phyloP scores from a whole-genome alignment of 257 asterid genomes.

The Scutellaria baicalensis region DNA sequence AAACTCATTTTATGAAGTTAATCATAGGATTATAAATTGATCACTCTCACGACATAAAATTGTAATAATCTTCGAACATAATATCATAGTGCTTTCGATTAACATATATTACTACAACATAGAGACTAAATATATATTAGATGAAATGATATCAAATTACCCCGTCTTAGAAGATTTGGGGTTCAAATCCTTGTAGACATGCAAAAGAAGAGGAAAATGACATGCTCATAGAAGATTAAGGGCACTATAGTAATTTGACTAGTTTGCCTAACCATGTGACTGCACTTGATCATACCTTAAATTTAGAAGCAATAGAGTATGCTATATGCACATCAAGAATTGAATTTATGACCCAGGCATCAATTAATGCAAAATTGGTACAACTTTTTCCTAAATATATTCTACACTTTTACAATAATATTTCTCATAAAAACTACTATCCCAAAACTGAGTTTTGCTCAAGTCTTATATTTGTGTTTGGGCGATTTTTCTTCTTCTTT shows the following conservation, averaged over 20 bases:
- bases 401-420: not conserved
- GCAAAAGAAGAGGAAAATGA: no score
- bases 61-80: no score
- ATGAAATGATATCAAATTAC: no score
- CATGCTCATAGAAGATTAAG: not conserved
- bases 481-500: no score
- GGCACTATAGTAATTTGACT: not conserved
- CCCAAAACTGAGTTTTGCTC: not conserved
- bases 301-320: not conserved
- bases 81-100: no score
- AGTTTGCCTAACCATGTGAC: not conserved
- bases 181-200: no score
- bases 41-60: no score
- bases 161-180: no score
- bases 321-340: not conserved
- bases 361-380: constrained; percentile 3
- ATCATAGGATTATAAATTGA: no score
- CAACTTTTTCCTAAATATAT: not conserved
- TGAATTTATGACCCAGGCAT: not conserved
- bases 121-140: no score
- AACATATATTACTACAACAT: no score
- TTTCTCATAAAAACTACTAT: not conserved
- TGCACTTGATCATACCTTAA: not conserved
- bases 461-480: not conserved
- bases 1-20: no score